Percentiles rank a stretch among this genome's conserved stretches.
Conservation (phyloP, 2,329 filamentous ascomycete species). For the Immersiporthe knoxdaviesiana region DNA sequence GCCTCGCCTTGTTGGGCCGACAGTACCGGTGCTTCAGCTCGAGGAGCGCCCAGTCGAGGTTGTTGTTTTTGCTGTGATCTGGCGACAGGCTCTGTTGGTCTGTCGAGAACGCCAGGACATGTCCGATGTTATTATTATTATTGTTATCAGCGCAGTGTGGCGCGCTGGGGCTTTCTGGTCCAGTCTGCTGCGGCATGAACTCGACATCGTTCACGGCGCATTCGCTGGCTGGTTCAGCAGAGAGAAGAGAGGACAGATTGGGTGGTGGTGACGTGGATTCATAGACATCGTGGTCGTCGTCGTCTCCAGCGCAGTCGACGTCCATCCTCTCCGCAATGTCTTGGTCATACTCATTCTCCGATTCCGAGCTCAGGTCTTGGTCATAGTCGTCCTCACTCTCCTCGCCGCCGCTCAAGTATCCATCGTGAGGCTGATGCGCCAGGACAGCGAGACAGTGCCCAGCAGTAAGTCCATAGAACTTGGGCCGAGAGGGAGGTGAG, state of each 20-base stretch:
- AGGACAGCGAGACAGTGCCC: not conserved
- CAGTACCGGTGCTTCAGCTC: not conserved
- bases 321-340: not conserved
- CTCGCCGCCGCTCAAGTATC: not conserved
- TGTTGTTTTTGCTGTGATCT: too few species aligned
- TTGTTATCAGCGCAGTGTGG: not conserved
- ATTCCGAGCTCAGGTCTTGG: not conserved
- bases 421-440: not conserved
- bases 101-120: not conserved
- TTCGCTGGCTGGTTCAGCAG: not conserved
- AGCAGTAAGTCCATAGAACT: conserved; percentile 2
- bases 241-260: too few species aligned
- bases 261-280: rapidly evolving
- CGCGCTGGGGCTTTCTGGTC: not conserved
- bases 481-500: not conserved
- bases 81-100: not conserved
- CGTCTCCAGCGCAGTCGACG: not conserved
- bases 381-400: not conserved
- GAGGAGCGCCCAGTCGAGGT: conserved; percentile 2
- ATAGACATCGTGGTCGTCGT: too few species aligned
- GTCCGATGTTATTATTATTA: not conserved
- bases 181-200: not conserved
- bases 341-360: not conserved
- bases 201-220: not conserved
- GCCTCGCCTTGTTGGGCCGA: not conserved